These are phyloP conservation scores for Trichoderma koningii DNA, from an alignment of 2,329 filamentous ascomycete genomes.

Conservation along the genomic window DNA sequence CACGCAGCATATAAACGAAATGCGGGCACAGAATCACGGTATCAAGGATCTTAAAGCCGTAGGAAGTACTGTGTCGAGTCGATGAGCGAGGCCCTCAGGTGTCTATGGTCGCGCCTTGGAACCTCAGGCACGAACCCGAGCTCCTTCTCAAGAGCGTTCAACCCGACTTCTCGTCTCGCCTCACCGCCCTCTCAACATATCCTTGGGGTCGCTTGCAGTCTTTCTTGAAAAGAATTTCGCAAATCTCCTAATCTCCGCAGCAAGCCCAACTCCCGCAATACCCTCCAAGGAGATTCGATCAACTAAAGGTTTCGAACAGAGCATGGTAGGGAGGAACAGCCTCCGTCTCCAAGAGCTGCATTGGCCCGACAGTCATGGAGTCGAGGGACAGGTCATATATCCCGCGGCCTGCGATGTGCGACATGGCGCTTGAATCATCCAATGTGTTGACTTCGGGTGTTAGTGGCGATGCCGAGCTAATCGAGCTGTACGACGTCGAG, in stretches of 20 bases:
- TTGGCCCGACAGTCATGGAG: constrained; percentile 46
- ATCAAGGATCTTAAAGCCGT: neutral
- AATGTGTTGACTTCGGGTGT: constrained; percentile 20
- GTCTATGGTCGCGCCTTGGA: neutral
- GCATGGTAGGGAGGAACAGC: neutral
- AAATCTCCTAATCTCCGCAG: neutral
- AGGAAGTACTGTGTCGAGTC: neutral
- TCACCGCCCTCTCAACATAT: neutral
- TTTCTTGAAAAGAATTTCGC: neutral
- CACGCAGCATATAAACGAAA: neutral
- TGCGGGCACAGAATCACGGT: neutral
- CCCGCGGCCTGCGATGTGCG: constrained; percentile 39
- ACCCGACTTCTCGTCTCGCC: neutral
- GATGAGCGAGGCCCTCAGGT: neutral
- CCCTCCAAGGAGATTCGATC: neutral
- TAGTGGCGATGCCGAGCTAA: neutral
- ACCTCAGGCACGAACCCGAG: neutral
- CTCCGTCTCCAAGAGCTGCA: constrained; percentile 33
- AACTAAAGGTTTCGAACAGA: neutral
- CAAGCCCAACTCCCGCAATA: neutral
- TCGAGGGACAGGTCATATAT: constrained; percentile 19
- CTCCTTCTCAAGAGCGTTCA: neutral
- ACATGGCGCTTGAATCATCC: constrained; percentile 41
- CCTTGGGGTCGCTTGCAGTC: neutral
- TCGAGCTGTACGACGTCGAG: constrained; percentile 16